Evolutionary conservation across 2,329 filamentous ascomycete species (phyloP).

Genomic region (Trichoderma koningii): DNA sequence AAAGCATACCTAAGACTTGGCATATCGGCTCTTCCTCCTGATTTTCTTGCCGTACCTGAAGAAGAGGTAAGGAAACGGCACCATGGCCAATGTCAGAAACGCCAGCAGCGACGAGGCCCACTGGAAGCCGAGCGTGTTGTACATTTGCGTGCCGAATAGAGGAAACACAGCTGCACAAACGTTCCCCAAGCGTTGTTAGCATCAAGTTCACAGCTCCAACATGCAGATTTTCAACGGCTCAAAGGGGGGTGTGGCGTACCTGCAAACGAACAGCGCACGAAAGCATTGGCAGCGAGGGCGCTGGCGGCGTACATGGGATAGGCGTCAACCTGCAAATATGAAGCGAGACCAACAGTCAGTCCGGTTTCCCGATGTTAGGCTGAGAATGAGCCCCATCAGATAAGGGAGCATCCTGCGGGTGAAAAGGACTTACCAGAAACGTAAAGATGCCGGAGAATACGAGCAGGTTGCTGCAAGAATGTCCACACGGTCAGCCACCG

Average conservation of each 20-base stretch:
- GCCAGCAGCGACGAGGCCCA: constrained; percentile 67
- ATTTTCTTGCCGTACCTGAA: constrained; percentile 62
- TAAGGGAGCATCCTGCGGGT: background rate
- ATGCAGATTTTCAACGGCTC: background rate
- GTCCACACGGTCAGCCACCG: constrained; percentile 34
- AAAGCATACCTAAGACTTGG: constrained; percentile 37
- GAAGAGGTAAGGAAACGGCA: constrained; percentile 66
- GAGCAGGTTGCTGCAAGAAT: constrained; percentile 64
- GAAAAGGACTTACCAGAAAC: constrained; percentile 66
- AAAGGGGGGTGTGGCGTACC: constrained; percentile 44
- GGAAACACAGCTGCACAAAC: constrained; percentile 72
- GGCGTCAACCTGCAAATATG: constrained; percentile 65
- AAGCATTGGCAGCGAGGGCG: constrained; percentile 81
- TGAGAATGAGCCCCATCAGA: background rate
- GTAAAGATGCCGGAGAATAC: constrained; percentile 85
- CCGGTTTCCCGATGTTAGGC: background rate
- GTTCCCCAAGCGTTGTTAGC: too few relatives aligned
- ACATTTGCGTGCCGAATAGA: constrained; percentile 74
- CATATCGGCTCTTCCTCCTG: constrained; percentile 57
- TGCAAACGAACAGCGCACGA: constrained; percentile 76
- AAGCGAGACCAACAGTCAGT: background rate
- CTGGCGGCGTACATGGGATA: constrained; percentile 75
- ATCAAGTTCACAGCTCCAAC: constrained; percentile 20
- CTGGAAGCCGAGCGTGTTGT: constrained; percentile 66
- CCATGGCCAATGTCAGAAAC: constrained; percentile 62